Conservation (phyloP, 2,329 filamentous ascomycete genomes). For the Ambrosiella cleistominuta region DNA sequence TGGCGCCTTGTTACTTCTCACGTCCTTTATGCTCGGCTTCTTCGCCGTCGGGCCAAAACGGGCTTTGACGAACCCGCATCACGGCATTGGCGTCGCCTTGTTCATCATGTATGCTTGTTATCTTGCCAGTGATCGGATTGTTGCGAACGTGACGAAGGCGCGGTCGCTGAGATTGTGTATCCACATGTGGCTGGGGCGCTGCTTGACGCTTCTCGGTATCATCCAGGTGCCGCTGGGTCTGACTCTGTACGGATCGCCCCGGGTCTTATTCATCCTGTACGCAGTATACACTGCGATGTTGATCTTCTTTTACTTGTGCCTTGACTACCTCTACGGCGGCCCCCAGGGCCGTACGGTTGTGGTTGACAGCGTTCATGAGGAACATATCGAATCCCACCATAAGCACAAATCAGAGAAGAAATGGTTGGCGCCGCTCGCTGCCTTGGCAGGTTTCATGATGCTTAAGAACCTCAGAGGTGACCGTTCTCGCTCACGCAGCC, state of each 20-base stretch:
- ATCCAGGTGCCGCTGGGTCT: slow-evolving; percentile 77
- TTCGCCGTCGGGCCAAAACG: slow-evolving; percentile 59
- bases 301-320: slow-evolving; percentile 58
- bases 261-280: slow-evolving; percentile 70
- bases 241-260: slow-evolving; percentile 80
- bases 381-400: slow-evolving; percentile 21
- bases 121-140: slow-evolving; percentile 48
- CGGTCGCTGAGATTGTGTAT: slow-evolving; percentile 42
- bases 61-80: slow-evolving; percentile 64
- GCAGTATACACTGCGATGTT: slow-evolving; percentile 60
- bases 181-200: slow-evolving; percentile 75
- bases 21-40: slow-evolving; percentile 57
- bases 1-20: slow-evolving; percentile 48
- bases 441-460: slow-evolving; percentile 32
- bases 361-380: slow-evolving; percentile 34
- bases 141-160: slow-evolving; percentile 33
- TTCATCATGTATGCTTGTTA: slow-evolving; percentile 58
- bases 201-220: slow-evolving; percentile 64
- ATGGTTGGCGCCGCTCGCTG: slow-evolving; percentile 36
- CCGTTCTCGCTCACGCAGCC: slow-evolving; percentile 21
- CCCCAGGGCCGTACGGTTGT: slow-evolving; percentile 28
- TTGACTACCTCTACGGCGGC: slow-evolving; percentile 51
- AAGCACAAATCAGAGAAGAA: slow-evolving; percentile 21
- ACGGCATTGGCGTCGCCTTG: slow-evolving; percentile 66
- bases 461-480: slow-evolving; percentile 26